phyloP scores from a whole-genome alignment of 495 filamentous ascomycete genomes.

The Daldinia grandis region DNA sequence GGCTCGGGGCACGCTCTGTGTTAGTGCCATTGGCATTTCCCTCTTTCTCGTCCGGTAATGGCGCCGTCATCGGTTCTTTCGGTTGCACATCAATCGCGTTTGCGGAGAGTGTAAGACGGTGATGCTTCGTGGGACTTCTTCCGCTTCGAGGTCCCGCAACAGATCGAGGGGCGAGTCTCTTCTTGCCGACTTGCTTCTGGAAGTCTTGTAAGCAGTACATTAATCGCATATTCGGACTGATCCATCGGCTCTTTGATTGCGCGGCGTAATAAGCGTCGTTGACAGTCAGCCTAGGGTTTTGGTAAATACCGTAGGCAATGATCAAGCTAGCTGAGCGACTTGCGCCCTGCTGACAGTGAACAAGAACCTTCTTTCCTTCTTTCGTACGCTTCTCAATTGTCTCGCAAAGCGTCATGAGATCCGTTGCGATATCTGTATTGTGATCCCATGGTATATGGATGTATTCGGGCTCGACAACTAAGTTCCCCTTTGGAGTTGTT shows the following conservation, averaged over 20 bases:
- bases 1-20: slow-evolving; percentile 46
- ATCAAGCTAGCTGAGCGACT: slow-evolving; percentile 96
- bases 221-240: slow-evolving; percentile 97
- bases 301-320: slow-evolving; percentile 95
- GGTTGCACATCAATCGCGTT: slow-evolving; percentile 56
- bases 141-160: slow-evolving; percentile 58
- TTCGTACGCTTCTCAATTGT: slow-evolving; percentile 80
- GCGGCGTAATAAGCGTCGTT: slow-evolving; percentile 93
- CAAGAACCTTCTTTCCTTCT: slow-evolving; percentile 83
- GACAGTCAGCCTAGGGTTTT: slow-evolving; percentile 83
- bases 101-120: slow-evolving; percentile 61
- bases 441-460: slow-evolving; percentile 98
- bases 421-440: slow-evolving; percentile 92
- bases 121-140: slow-evolving; percentile 60
- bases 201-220: slow-evolving; percentile 98
- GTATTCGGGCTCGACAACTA: slow-evolving; percentile 78
- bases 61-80: slow-evolving; percentile 61
- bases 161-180: slow-evolving; percentile 51
- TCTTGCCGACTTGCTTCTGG: slow-evolving; percentile 69
- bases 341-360: slow-evolving; percentile 96
- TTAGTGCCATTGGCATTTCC: slow-evolving; percentile 23
- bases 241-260: slow-evolving; percentile 91
- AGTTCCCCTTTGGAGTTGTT: slow-evolving; percentile 66
- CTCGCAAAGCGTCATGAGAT: slow-evolving; percentile 85
- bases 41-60: slow-evolving; percentile 56